phyloP scores from a whole-genome alignment of 2,329 filamentous ascomycete genomes.

The Scedosporium dehoogii region DNA sequence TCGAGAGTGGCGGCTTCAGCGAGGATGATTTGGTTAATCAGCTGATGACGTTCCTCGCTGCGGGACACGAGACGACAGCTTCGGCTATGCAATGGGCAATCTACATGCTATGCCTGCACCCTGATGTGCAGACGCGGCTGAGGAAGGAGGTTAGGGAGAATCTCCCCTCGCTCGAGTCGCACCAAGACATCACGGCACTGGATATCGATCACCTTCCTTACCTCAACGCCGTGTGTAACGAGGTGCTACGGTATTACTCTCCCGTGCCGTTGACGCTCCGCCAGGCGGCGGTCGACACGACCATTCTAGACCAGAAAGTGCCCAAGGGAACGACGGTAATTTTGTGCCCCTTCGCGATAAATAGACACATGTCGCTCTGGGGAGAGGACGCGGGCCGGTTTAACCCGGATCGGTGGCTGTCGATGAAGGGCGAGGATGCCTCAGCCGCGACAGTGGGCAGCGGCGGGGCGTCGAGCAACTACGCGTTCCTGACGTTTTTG shows the following conservation, averaged over 20 bases:
- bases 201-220: constrained; percentile 65
- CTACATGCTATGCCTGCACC: constrained; percentile 26
- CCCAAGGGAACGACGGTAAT: constrained; percentile 63
- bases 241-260: constrained; percentile 63
- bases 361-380: constrained; percentile 62
- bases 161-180: constrained; percentile 40
- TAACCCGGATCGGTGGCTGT: constrained; percentile 69
- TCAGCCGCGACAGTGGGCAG: constrained; percentile 56
- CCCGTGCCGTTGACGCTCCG: constrained; percentile 66
- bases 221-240: constrained; percentile 68
- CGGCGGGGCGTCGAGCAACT: constrained; percentile 23
- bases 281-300: constrained; percentile 52
- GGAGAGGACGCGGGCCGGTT: constrained; percentile 65
- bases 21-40: constrained; percentile 80
- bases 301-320: constrained; percentile 53
- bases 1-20: constrained; percentile 64
- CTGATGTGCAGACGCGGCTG: constrained; percentile 55
- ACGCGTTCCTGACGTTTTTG: constrained; percentile 70
- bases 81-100: constrained; percentile 29
- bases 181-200: neutral
- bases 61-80: constrained; percentile 35
- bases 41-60: constrained; percentile 59
- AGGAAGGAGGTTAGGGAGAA: constrained; percentile 55
- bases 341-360: constrained; percentile 56
- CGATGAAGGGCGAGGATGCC: constrained; percentile 23